Evolutionary conservation across 805 yeast species (phyloP).

Genomic region (Kluyveromyces lactis): DNA sequence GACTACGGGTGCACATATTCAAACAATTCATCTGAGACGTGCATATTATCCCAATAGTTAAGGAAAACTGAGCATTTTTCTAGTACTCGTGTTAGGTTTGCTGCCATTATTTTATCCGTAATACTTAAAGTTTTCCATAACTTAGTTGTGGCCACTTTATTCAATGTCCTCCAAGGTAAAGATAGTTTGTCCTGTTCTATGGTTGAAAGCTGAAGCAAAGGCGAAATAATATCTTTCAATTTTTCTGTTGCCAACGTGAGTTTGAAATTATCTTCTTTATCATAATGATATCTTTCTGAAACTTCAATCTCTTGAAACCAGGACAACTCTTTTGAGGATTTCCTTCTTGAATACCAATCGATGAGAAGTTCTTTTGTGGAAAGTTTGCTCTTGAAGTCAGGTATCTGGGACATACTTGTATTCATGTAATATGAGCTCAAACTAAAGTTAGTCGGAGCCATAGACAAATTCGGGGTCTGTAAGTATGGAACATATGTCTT

Average conservation of each 20-base stretch:
- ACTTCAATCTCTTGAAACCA: slow-evolving; percentile 44
- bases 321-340: slow-evolving; percentile 11
- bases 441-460: not conserved
- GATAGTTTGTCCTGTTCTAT: not conserved
- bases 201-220: not conserved
- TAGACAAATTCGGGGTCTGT: slow-evolving; percentile 38
- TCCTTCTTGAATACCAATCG: not conserved
- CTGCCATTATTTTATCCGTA: not conserved
- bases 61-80: not conserved
- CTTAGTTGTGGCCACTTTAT: not conserved
- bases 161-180: not conserved
- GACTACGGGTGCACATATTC: not conserved
- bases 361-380: not conserved
- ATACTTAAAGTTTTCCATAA: not conserved
- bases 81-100: not conserved
- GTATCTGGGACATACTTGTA: not conserved
- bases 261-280: slow-evolving; percentile 27
- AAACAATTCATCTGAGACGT: not conserved
- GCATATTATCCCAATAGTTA: not conserved
- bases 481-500: slow-evolving; percentile 50
- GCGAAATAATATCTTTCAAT: not conserved
- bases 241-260: not conserved
- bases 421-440: not conserved
- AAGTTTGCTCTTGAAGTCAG: not conserved
- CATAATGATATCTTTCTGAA: slow-evolving; percentile 41